phyloP scores from a whole-genome alignment of 192 early-diverging fungal species.

The Phycomyces nitens region DNA sequence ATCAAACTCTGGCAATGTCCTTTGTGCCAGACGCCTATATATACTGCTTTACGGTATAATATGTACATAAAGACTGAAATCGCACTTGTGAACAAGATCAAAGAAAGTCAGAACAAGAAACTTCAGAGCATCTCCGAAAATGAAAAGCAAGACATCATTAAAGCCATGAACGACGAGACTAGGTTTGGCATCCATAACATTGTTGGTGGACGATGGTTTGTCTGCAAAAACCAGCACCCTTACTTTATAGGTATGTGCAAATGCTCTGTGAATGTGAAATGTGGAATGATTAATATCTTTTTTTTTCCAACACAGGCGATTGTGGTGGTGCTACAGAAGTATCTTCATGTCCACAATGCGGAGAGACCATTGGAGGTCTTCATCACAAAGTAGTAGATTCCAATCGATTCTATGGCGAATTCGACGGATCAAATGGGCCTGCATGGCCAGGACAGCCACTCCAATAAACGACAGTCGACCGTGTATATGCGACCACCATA shows the following conservation, averaged over 20 bases:
- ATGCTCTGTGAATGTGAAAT: not conserved
- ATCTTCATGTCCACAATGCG: conserved; percentile 32
- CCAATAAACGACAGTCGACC: not conserved
- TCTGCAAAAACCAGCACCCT: conserved; percentile 36
- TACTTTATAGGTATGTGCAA: conserved; percentile 36
- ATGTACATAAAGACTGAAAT: conserved; percentile 30
- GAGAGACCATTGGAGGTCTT: conserved; percentile 25
- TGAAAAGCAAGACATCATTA: conserved; percentile 29
- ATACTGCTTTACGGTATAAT: conserved; percentile 30
- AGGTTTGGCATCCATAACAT: conserved; percentile 10
- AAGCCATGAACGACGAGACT: conserved; percentile 35
- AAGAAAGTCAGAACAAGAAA: conserved; percentile 21
- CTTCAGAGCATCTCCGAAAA: conserved; percentile 17
- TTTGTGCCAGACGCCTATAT: conserved; percentile 22
- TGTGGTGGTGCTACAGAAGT: conserved; percentile 40
- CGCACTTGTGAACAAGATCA: conserved; percentile 31
- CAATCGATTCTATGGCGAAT: conserved; percentile 41
- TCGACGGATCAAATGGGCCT: conserved; percentile 28
- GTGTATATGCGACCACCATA: too few species aligned
- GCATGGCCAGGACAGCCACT: conserved; percentile 37
- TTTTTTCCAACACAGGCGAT: conserved; percentile 16
- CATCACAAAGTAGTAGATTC: conserved; percentile 25
- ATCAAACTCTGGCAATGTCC: conserved; percentile 42
- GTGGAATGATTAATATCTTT: not conserved
- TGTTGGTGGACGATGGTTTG: conserved; percentile 42